Evolutionary conservation across 2,329 filamentous ascomycete species (phyloP), one percentile per base, ranked within the genome.

Genomic region (Biscogniauxia mediterranea): DNA sequence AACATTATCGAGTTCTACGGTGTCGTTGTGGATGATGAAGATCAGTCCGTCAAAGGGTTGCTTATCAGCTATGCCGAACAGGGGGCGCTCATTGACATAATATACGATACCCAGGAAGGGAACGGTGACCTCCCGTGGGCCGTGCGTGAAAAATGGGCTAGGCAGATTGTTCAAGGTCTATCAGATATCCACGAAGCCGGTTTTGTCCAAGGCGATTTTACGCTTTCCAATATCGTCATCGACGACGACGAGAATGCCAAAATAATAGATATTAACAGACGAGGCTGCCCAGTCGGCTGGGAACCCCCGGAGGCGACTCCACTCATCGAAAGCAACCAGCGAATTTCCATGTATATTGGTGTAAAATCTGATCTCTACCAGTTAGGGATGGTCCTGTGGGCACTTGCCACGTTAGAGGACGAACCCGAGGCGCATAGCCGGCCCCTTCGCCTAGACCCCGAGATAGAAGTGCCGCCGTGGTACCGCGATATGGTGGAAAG

Each of bases 281-380:
- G 95, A 69, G 95, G 95, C n/a, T 99, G 95, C 70, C 95, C 95
- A 0, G 91, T 98, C 4, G 94, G 94, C 23, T 99, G 95, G 95
- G 95, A 99, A 68, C 93, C 95, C 2, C 95, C 95, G 4, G 95
- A 99, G 77, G 90, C 96, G 59, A 89, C 89, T 17, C 85, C 86
- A 5, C 86, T 98, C 59, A 92, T 98, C 63, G 89, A 94, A 66
- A 93, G 89, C 75, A 91, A 91, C 61, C 93, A 97, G 75, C 86
- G 92, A 28, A 93, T 99, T 57, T 90, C 91, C 53, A 97, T 98
- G 89, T 97, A 96, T 72, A 98, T 99, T 73, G 94, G 95, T 13
- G 93, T 97, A 73, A 99, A 99, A 77, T 97, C 94, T 0, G 95
- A 99, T 76, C 81, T 99, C 1, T 99, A 90, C 71, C 95, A 99